A percentile compares a stretch with the other conserved stretches of the same genome.
These are phyloP conservation scores for Penicillium glabrum DNA, from an alignment of 2,329 filamentous ascomycete species.

Conservation along the genomic window DNA sequence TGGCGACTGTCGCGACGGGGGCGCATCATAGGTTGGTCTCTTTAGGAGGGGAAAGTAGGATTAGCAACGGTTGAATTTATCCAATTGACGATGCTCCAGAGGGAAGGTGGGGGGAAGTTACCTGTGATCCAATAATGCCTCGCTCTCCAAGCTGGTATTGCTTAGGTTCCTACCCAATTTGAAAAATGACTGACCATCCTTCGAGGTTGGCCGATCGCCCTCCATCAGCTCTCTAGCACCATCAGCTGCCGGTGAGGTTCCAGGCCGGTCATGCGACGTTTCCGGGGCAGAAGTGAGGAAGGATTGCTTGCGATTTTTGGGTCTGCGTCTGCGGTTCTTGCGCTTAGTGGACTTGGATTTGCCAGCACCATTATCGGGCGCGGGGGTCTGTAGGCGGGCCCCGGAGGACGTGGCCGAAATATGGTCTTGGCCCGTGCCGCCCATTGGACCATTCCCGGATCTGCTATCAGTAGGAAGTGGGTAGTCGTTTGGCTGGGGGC, in stretches of 20 bases:
- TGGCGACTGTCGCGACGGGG: conserved; percentile 58
- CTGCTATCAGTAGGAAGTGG: conserved; percentile 20
- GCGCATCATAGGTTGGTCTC: conserved; percentile 63
- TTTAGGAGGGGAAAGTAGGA: conserved; percentile 27
- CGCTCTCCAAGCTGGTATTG: conserved; percentile 84
- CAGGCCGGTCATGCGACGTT: conserved; percentile 51
- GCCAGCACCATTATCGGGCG: conserved; percentile 17
- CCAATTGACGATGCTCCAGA: background rate
- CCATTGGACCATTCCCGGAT: conserved; percentile 21
- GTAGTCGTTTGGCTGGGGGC: conserved; percentile 16
- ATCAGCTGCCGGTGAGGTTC: conserved; percentile 49
- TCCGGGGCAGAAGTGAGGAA: conserved; percentile 64
- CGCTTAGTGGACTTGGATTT: conserved; percentile 30
- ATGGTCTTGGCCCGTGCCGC: conserved; percentile 11
- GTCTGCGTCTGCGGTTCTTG: conserved; percentile 74
- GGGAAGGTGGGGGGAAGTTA: conserved; percentile 34
- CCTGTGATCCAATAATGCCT: conserved; percentile 84
- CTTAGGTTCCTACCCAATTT: conserved; percentile 64
- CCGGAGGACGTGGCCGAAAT: conserved; percentile 16
- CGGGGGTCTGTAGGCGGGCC: conserved; percentile 22
- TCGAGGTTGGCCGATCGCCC: conserved; percentile 25
- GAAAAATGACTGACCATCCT: conserved; percentile 52
- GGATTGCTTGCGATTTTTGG: conserved; percentile 76
- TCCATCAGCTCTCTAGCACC: conserved; percentile 31
- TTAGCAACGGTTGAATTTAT: conserved; percentile 3